Conservation (phyloP, 2,329 filamentous ascomycete species). For the Beauveria medogensis region DNA sequence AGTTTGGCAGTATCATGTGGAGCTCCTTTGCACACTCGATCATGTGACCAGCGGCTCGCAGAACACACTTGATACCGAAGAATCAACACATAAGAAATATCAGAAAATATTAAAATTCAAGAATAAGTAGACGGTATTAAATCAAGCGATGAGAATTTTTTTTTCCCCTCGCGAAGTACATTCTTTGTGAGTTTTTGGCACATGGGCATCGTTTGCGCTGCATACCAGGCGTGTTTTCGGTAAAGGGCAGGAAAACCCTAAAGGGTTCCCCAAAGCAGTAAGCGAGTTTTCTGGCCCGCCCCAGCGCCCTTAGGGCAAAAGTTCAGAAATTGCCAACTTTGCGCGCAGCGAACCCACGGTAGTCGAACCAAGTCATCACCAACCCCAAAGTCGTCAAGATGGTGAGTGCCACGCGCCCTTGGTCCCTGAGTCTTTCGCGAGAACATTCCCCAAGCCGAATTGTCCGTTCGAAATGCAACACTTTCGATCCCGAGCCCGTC, state of each 20-base stretch:
- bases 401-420: conserved; percentile 33
- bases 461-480: conserved; percentile 15
- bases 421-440: conserved; percentile 11
- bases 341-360: conserved; percentile 38
- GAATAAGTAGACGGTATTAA: background rate
- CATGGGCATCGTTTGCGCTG: background rate
- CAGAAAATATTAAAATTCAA: background rate
- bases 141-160: background rate
- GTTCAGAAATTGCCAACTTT: conserved; percentile 40
- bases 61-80: background rate
- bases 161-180: background rate
- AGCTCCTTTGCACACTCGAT: too few species aligned
- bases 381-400: conserved; percentile 47
- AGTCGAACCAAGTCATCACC: conserved; percentile 43
- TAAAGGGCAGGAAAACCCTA: conserved; percentile 35
- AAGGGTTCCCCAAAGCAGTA: conserved; percentile 31
- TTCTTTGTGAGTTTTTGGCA: background rate
- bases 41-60: too few species aligned
- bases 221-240: background rate
- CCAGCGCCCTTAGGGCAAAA: conserved; percentile 33
- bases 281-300: conserved; percentile 34
- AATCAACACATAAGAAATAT: background rate
- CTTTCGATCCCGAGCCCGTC: background rate
- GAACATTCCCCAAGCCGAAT: background rate
- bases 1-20: too few species aligned